A percentile compares a stretch with the other conserved stretches of the same genome.
Conservation (phyloP, 805 yeast species). For the Hermanozyma aechmeae region DNA sequence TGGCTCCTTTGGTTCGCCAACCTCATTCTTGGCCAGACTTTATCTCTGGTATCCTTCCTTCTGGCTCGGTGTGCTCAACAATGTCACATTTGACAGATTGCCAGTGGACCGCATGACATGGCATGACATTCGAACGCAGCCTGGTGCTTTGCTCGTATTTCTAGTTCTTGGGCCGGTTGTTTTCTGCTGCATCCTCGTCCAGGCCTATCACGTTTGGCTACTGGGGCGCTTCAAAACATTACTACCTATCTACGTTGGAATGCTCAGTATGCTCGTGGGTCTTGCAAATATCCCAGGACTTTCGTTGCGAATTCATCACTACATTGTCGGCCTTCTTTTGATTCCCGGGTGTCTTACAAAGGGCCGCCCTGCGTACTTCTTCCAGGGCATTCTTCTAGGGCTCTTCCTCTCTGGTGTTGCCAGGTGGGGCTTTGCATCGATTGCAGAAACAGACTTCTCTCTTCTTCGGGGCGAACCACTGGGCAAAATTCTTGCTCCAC, state of each 20-base stretch:
- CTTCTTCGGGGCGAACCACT: conserved; percentile 69
- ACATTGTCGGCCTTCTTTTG: conserved; percentile 63
- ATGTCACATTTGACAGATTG: conserved; percentile 77
- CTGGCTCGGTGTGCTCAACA: conserved; percentile 81
- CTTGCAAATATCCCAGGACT: conserved; percentile 45
- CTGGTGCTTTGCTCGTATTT: conserved; percentile 69
- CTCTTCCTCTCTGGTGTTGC: conserved; percentile 76
- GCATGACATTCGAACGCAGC: conserved; percentile 60
- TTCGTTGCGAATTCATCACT: conserved; percentile 71
- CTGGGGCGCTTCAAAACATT: conserved; percentile 61
- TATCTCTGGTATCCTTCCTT: conserved; percentile 69
- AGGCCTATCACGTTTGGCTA: conserved; percentile 73
- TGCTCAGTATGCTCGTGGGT: conserved; percentile 27
- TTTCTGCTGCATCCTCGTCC: conserved; percentile 48
- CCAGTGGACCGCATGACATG: conserved; percentile 81
- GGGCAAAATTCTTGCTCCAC: conserved; percentile 44
- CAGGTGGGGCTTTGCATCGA: conserved; percentile 89
- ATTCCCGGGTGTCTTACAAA: conserved; percentile 79
- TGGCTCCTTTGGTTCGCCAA: too few species aligned
- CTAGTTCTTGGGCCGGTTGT: conserved; percentile 39
- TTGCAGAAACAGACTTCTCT: conserved; percentile 66
- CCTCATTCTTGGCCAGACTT: conserved; percentile 35
- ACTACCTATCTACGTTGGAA: conserved; percentile 44
- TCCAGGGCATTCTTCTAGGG: conserved; percentile 82
- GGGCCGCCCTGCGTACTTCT: conserved; percentile 59